Percentiles rank a stretch among this genome's conserved stretches.
Evolutionary conservation across 2,329 filamentous ascomycete genomes (phyloP).

Genomic region (Ophioceras dolichostomum): DNA sequence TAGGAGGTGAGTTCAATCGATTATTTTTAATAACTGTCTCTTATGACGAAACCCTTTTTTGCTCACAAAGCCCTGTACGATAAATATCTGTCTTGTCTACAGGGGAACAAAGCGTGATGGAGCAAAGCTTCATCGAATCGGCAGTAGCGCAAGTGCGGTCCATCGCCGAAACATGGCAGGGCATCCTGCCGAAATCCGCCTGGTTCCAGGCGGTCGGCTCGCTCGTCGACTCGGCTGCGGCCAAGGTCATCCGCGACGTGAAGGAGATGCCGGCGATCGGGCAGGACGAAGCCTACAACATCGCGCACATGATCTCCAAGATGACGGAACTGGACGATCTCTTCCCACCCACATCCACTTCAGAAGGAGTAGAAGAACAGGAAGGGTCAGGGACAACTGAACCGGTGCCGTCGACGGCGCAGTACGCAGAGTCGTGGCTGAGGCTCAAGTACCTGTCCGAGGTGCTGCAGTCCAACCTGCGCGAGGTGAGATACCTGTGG

Average conservation of each 20-base stretch:
- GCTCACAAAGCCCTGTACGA: no score
- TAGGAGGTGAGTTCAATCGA: conserved; percentile 34
- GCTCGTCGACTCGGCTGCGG: conserved; percentile 43
- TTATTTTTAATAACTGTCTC: no score
- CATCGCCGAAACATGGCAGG: conserved; percentile 43
- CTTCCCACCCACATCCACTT: conserved; percentile 35
- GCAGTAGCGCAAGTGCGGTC: conserved; percentile 39
- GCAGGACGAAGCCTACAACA: conserved; percentile 51
- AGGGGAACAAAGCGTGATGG: conserved; percentile 46
- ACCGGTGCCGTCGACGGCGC: conserved; percentile 41
- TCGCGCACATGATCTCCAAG: conserved; percentile 44
- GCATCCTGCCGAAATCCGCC: conserved; percentile 45
- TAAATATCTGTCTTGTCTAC: no score
- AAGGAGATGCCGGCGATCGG: conserved; percentile 49
- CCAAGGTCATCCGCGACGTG: conserved; percentile 49
- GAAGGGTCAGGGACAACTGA: conserved; percentile 13
- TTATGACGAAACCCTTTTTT: no score
- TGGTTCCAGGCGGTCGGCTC: conserved; percentile 52
- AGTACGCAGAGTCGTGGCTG: conserved; percentile 51
- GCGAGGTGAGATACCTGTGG: conserved; percentile 52
- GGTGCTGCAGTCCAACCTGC: conserved; percentile 53
- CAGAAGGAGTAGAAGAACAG: conserved; percentile 2
- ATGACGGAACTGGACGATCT: conserved; percentile 48
- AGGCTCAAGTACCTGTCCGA: conserved; percentile 52
- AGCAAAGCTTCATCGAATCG: conserved; percentile 40